Percentiles rank a stretch among this genome's conserved stretches.
phyloP scores from a whole-genome alignment of 176 grass and related monocot species.

The Cenchrus americanus region DNA sequence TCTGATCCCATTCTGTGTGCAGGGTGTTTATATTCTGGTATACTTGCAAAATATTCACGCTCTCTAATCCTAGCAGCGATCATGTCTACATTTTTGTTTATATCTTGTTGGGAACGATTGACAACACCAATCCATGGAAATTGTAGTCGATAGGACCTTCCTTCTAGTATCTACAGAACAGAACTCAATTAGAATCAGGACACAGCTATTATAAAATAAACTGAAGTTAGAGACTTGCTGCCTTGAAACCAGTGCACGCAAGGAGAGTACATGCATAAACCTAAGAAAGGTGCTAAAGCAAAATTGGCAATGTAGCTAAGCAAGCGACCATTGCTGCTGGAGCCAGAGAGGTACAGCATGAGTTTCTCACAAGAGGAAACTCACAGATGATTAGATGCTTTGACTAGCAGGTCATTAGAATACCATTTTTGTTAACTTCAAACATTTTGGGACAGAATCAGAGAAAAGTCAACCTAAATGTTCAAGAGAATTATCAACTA shows the following conservation, averaged over 20 bases:
- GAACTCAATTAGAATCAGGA: slow-evolving; percentile 15
- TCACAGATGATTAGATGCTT: not conserved
- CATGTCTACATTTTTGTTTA: slow-evolving; percentile 97
- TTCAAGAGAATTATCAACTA: not conserved
- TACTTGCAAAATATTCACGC: slow-evolving; percentile 83
- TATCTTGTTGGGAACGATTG: slow-evolving; percentile 94
- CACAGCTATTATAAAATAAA: not conserved
- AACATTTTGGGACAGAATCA: not conserved
- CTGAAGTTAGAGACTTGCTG: not conserved
- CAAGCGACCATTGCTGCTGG: not conserved
- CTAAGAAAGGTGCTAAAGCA: not conserved
- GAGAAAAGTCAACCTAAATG: not conserved
- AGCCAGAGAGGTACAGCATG: not conserved
- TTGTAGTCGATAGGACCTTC: slow-evolving; percentile 77
- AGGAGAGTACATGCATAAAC: not conserved
- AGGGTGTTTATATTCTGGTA: slow-evolving; percentile 87
- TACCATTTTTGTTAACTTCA: not conserved
- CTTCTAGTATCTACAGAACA: slow-evolving; percentile 80
- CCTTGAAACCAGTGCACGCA: not conserved
- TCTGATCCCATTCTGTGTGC: slow-evolving; percentile 89
- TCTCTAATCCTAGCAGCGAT: slow-evolving; percentile 89
- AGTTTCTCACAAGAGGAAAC: slow-evolving; percentile 2
- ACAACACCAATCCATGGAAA: slow-evolving; percentile 93
- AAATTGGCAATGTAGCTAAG: not conserved
- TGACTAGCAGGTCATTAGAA: not conserved